A percentile compares a stretch with the other conserved stretches of the same genome.
phyloP scores from a whole-genome alignment of 345 rosid genomes.

The Pistacia integerrima region DNA sequence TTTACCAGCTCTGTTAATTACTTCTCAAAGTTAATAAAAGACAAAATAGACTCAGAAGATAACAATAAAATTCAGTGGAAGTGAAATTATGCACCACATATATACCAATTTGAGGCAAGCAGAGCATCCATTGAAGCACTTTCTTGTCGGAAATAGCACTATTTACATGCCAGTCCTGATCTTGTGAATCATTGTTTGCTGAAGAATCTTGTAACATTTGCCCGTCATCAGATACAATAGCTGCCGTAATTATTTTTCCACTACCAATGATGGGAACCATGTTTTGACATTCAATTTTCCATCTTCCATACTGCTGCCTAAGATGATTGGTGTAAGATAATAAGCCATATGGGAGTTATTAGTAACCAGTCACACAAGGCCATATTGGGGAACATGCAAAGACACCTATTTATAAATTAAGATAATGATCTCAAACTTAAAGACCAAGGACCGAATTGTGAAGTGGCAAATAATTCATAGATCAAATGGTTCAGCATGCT shows the following conservation, averaged over 20 bases:
- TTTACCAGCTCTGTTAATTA: slow-evolving; percentile 16
- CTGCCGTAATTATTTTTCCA: slow-evolving; percentile 61
- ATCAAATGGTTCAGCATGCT: not conserved
- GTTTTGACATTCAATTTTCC: slow-evolving; percentile 80
- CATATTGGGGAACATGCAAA: slow-evolving; percentile 6
- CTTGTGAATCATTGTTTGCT: slow-evolving; percentile 25
- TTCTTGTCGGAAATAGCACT: slow-evolving; percentile 58
- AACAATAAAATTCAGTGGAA: not conserved
- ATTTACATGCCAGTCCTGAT: slow-evolving; percentile 37
- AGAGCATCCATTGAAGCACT: slow-evolving; percentile 79
- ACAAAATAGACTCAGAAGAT: not conserved
- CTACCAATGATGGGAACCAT: slow-evolving; percentile 87
- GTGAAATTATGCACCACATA: slow-evolving; percentile 19
- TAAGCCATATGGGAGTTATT: slow-evolving; percentile 14
- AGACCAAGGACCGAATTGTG: not conserved
- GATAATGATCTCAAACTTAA: not conserved
- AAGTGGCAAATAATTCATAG: not conserved
- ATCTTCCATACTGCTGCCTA: slow-evolving; percentile 75
- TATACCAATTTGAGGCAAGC: slow-evolving; percentile 85
- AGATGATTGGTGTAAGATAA: slow-evolving; percentile 24
- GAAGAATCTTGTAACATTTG: slow-evolving; percentile 47
- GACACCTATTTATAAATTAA: not conserved
- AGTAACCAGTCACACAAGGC: slow-evolving; percentile 7
- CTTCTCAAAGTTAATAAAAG: slow-evolving; percentile 5
- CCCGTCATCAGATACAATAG: slow-evolving; percentile 70